Conservation (phyloP, 345 rosid species). For the Aurinia saxatilis region DNA sequence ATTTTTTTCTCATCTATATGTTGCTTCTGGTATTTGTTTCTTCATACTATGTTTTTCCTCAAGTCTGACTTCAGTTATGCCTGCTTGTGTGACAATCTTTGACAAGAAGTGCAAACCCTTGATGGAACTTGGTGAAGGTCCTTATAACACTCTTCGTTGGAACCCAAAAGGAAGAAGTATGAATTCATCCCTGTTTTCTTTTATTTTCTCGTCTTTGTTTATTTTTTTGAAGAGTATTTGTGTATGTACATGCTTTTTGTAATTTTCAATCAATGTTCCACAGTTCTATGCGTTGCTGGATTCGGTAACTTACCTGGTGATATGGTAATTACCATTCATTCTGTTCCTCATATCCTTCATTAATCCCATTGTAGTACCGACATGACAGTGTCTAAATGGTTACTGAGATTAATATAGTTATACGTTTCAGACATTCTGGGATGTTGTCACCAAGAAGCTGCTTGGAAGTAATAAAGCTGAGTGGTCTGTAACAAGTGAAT, state of each 20-base stretch:
- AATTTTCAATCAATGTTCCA: conserved; percentile 34
- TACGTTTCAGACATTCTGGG: conserved; percentile 79
- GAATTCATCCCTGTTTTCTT: conserved; percentile 35
- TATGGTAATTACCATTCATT: conserved; percentile 47
- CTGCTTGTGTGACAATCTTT: conserved; percentile 78
- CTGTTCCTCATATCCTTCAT: not conserved
- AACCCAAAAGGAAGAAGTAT: conserved; percentile 90
- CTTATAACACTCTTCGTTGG: conserved; percentile 90
- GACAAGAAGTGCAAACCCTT: conserved; percentile 83
- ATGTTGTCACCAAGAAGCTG: conserved; percentile 53
- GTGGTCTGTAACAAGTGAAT: conserved; percentile 82
- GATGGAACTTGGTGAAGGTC: conserved; percentile 80
- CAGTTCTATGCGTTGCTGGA: conserved; percentile 91
- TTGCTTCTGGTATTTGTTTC: not conserved
- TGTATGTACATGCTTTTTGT: conserved; percentile 9
- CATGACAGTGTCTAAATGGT: not conserved
- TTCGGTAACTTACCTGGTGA: conserved; percentile 98
- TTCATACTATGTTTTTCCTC: conserved; percentile 35
- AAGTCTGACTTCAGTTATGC: conserved; percentile 64
- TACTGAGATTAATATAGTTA: not conserved
- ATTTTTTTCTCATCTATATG: not conserved
- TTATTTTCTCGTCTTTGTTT: not conserved
- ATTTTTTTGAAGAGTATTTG: not conserved
- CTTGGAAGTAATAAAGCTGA: conserved; percentile 79
- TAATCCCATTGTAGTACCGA: not conserved